Base-by-base conservation (phyloP, 2,329 filamentous ascomycete genomes). In the Leptographium lundbergii region DNA sequence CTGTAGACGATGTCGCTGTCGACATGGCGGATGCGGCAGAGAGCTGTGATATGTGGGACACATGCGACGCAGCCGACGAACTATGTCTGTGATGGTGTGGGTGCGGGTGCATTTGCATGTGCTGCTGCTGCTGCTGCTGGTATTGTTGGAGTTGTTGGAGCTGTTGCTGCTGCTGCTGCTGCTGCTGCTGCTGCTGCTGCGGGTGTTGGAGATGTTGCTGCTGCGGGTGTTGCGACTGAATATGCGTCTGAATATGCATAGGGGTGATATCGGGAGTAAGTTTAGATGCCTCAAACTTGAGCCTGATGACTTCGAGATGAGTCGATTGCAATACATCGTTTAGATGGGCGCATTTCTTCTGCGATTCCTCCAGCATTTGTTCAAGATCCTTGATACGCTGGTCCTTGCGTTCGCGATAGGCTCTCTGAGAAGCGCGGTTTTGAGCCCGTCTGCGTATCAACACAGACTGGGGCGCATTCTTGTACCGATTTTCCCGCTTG, bases 301-400 rank as follows among this genome's bases (percentile, higher is more conserved):
- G 39, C 1, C 6, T 7, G 17, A n/a, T 2, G 14, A 19, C 3
- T 14, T 45, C 39, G 39, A 5, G 1, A 17, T n/a, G 39, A 45
- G 39, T 2, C 6, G 17, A 2, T 6, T 45, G 17, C 19, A 45
- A 10, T 19, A 39, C 2, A 2, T 1, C 5, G 17, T 14, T 17
- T n/a, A 45, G 19, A 3, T 2, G 1, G 17, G 2, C 3, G 39
- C 6, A 22, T n/a, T 45, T 45, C 4, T n/a, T n/a, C 39, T n/a
- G 17, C 11, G 36, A 39, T 2, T 45, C 39, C 6, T 69, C 70
- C 36, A 86, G 76, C 64, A 82, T 76, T 42, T 73, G 67, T 67
- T 86, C 82, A 24, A 86, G 77, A 64, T 86, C 82, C 61, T 79
- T 79, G 65, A 85, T 84, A 62, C 84, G 79, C 67, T 85, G 82